These are phyloP conservation scores for Aspergillus awamori DNA, from an alignment of 2,329 filamentous ascomycete species.

Conservation along the genomic window DNA sequence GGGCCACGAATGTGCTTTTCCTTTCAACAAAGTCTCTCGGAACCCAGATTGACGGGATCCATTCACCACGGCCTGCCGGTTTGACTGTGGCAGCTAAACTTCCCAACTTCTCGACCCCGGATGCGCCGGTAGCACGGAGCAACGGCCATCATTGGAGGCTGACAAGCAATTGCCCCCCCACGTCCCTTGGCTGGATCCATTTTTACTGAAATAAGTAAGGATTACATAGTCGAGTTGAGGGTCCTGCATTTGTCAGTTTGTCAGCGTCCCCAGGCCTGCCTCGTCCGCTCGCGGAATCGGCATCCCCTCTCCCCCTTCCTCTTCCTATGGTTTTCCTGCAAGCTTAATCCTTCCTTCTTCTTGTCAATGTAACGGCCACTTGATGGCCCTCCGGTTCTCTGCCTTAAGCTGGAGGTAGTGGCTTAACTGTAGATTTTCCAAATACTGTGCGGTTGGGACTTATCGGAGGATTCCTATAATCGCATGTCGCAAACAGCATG, in stretches of 20 bases:
- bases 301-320: constrained; percentile 11
- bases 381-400: constrained; percentile 28
- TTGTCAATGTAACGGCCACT: constrained; percentile 18
- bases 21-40: too few relatives aligned
- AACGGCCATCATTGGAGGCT: constrained; percentile 1
- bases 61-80: too few relatives aligned
- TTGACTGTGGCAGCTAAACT: neutral
- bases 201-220: neutral
- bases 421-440: constrained; percentile 7
- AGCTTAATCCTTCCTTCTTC: constrained; percentile 7
- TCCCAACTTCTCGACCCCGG: neutral
- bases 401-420: constrained; percentile 24
- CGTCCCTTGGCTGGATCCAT: constrained; percentile 3
- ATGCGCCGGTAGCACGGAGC: constrained; percentile 4
- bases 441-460: constrained; percentile 12
- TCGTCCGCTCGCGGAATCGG: constrained; percentile 25
- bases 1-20: neutral
- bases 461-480: constrained; percentile 6
- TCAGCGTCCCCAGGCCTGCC: constrained; percentile 31
- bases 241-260: constrained; percentile 25
- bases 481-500: constrained; percentile 37
- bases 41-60: too few relatives aligned
- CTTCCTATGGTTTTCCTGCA: constrained; percentile 3
- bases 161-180: neutral
- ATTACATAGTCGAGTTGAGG: constrained; percentile 7